Evolutionary conservation across 2,329 filamentous ascomycete genomes (phyloP).

Genomic region (Ascochyta viciae-villosae): DNA sequence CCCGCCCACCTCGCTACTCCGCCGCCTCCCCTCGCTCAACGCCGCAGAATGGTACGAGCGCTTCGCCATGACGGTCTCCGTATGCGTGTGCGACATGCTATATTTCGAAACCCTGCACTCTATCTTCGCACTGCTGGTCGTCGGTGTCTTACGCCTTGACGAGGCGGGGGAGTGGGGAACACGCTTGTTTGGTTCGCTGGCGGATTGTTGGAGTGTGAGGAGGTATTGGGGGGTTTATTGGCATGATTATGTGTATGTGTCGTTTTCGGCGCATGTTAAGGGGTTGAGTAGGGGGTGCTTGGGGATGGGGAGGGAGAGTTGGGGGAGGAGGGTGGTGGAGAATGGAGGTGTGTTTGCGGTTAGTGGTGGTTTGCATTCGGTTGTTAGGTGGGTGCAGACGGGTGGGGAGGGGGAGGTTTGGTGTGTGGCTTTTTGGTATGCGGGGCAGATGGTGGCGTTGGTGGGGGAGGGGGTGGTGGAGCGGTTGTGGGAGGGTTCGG

Average conservation of each 20-base stretch:
- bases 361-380: constrained; percentile 26
- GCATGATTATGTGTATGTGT: constrained; percentile 29
- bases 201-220: constrained; percentile 18
- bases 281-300: constrained; percentile 22
- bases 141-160: constrained; percentile 17
- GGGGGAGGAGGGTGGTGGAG: constrained; percentile 22
- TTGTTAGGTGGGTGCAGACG: constrained; percentile 19
- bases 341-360: constrained; percentile 26
- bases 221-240: constrained; percentile 31
- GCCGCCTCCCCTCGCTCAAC: constrained; percentile 9
- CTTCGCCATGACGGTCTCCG: constrained; percentile 11
- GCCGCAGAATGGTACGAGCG: constrained; percentile 6
- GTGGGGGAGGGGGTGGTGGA: constrained; percentile 19
- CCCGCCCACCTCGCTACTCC: constrained; percentile 6
- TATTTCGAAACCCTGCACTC: constrained; percentile 24
- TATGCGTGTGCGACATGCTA: constrained; percentile 21
- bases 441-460: constrained; percentile 28
- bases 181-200: constrained; percentile 17
- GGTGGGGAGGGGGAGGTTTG: constrained; percentile 15
- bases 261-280: constrained; percentile 23
- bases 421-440: constrained; percentile 24
- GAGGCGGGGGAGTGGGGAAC: constrained; percentile 14
- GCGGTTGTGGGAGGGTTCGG: constrained; percentile 10
- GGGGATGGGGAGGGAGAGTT: constrained; percentile 1
- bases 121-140: constrained; percentile 18